Percentiles rank a stretch among this genome's conserved stretches.
These are phyloP conservation scores for Claviceps sp. DNA, from an alignment of 2,329 filamentous ascomycete species.

Conservation along the genomic window DNA sequence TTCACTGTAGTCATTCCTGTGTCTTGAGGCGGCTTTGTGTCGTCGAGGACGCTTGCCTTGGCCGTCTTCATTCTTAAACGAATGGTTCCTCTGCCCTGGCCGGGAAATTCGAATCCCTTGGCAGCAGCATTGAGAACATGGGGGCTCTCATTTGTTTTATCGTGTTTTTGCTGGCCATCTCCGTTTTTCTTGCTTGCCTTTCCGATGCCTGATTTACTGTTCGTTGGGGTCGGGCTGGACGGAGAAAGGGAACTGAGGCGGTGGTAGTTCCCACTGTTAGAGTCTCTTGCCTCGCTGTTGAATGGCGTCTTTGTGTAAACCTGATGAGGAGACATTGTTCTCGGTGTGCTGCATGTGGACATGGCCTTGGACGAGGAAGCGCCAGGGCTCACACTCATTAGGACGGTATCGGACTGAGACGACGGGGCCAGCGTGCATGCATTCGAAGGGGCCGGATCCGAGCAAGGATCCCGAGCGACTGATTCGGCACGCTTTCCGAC, in stretches of 20 bases:
- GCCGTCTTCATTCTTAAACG: not conserved
- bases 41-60: not conserved
- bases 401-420: not conserved
- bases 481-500: not conserved
- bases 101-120: not conserved
- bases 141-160: not conserved
- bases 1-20: not conserved
- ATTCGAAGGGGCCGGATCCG: not conserved
- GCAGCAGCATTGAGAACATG: not conserved
- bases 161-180: not conserved
- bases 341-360: constrained; percentile 1
- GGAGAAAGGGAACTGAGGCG: not conserved
- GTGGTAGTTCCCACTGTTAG: not conserved
- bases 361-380: constrained; percentile 2
- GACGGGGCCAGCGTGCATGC: not conserved
- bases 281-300: not conserved
- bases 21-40: not conserved
- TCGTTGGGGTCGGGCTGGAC: not conserved
- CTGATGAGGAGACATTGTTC: not conserved
- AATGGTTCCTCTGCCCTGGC: constrained; percentile 1
- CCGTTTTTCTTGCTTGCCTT: not conserved
- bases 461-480: not conserved
- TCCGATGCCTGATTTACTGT: not conserved
- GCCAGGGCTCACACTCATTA: not conserved
- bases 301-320: not conserved